Evolutionary conservation across 805 yeast genomes (phyloP).

Genomic region (Zygoascus flipseniorum): DNA sequence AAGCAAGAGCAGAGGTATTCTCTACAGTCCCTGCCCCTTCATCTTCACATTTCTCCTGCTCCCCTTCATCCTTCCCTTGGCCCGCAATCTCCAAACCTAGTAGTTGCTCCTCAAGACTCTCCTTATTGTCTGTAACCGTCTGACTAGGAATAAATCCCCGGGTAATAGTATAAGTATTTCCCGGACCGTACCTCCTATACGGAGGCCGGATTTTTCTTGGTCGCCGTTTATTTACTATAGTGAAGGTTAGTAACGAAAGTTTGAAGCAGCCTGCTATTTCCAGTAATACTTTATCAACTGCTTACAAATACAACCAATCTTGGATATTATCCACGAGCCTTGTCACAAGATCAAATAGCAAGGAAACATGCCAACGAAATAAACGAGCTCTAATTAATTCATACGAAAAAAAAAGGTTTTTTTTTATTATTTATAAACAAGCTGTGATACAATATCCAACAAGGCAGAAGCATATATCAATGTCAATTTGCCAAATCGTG

Average conservation of each 20-base stretch:
- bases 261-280: too few relatives aligned
- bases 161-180: constrained; percentile 1
- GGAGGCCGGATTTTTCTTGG: constrained; percentile 78
- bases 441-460: background rate
- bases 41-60: constrained; percentile 4
- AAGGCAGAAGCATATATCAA: background rate
- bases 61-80: background rate
- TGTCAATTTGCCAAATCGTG: background rate
- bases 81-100: background rate
- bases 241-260: constrained; percentile 3
- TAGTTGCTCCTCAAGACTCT: background rate
- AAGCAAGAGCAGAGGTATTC: background rate
- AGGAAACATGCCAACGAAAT: background rate
- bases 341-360: background rate
- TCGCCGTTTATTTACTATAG: constrained; percentile 80
- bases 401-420: background rate
- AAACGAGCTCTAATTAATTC: background rate
- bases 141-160: constrained; percentile 1
- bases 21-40: constrained; percentile 2
- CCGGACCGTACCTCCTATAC: constrained; percentile 61
- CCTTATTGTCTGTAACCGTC: background rate
- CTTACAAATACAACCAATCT: too few relatives aligned
- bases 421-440: background rate
- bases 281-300: too few relatives aligned
- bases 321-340: too few relatives aligned